Percentiles rank a stretch among this genome's conserved stretches.
These are phyloP conservation scores for Phytopythium delawarense DNA, from an alignment of 352 stramenopile species.

Conservation along the genomic window DNA sequence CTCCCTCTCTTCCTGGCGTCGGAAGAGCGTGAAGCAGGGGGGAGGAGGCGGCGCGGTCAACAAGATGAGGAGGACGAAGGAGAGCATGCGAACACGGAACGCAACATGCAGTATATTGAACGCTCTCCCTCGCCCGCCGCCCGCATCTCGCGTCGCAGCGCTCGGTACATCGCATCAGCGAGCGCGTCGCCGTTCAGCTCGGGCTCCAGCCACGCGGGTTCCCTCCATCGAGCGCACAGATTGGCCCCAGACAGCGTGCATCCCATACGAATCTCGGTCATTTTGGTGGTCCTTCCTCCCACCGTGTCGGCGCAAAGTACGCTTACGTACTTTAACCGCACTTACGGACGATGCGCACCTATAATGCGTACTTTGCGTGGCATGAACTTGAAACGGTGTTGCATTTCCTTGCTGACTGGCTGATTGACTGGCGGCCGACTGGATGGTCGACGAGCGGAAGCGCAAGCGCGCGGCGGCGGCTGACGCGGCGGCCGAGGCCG, in stretches of 20 bases:
- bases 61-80: not conserved
- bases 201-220: too few relatives aligned
- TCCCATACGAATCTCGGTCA: too few relatives aligned
- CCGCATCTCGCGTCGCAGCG: not conserved
- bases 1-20: too few relatives aligned
- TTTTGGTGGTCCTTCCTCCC: too few relatives aligned
- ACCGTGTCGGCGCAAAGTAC: too few relatives aligned
- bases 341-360: not conserved
- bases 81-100: not conserved
- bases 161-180: too few relatives aligned
- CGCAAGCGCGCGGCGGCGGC: constrained; percentile 5
- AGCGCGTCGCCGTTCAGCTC: too few relatives aligned
- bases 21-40: too few relatives aligned
- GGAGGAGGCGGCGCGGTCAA: not conserved
- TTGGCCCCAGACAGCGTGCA: too few relatives aligned
- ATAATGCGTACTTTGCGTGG: not conserved
- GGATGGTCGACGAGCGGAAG: constrained; percentile 10
- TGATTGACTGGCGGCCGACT: not conserved
- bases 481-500: not conserved
- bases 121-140: not conserved
- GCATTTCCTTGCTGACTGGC: not conserved
- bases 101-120: not conserved
- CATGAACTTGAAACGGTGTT: not conserved
- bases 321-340: not conserved
- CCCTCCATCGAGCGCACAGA: too few relatives aligned